Evolutionary conservation across 371 early-diverging fungal species (phyloP).

Genomic region (Ordospora pajunii): DNA sequence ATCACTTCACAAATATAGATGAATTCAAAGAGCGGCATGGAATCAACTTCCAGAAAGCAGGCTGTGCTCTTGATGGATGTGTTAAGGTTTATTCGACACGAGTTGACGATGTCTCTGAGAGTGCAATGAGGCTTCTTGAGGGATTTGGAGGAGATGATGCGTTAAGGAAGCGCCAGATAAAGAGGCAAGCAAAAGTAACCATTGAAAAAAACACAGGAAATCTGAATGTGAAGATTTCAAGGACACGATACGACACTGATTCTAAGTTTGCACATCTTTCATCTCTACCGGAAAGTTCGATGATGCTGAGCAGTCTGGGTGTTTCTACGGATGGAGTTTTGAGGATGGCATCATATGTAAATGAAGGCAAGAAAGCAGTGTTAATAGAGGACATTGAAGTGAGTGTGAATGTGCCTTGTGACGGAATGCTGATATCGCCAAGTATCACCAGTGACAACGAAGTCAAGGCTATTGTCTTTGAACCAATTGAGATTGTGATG

Average conservation of each 20-base stretch:
- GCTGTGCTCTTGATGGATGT: constrained; percentile 91
- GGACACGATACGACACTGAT: constrained; percentile 1
- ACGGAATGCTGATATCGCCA: constrained; percentile 18
- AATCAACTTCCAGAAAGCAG: constrained; percentile 97
- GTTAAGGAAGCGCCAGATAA: constrained; percentile 8
- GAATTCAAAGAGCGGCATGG: constrained; percentile 67
- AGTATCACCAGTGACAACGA: constrained; percentile 5
- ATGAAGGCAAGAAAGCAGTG: not conserved
- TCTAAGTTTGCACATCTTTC: constrained; percentile 17
- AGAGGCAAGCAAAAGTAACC: constrained; percentile 24
- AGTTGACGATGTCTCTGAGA: constrained; percentile 89
- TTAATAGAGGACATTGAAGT: not conserved
- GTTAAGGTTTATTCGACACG: constrained; percentile 93
- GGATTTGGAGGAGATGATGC: constrained; percentile 44
- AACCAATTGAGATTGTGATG: not conserved
- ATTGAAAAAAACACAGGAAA: constrained; percentile 26
- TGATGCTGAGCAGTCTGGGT: constrained; percentile 3
- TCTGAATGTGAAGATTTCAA: constrained; percentile 27
- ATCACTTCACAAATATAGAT: constrained; percentile 89
- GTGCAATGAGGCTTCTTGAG: constrained; percentile 71
- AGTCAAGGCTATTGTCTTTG: not conserved
- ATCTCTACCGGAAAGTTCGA: not conserved
- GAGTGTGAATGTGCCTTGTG: not conserved
- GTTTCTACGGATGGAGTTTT: constrained; percentile 17
- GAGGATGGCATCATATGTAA: not conserved